Conservation (phyloP, 1,139 yeast genomes). For the Scheffersomyces titani region DNA sequence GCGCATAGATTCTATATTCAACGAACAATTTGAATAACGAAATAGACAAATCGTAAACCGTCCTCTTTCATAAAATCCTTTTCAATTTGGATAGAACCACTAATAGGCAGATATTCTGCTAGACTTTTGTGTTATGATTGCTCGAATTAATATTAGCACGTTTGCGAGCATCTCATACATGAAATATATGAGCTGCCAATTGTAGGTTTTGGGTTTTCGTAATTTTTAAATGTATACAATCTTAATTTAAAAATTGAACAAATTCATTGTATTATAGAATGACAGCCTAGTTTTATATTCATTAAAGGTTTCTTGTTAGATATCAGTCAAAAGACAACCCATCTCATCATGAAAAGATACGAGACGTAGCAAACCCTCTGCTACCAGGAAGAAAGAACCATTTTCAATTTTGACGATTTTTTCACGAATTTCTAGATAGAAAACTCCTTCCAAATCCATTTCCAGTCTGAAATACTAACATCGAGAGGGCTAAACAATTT, state of each 20-base stretch:
- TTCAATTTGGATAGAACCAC: background rate
- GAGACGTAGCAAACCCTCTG: background rate
- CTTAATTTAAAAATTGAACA: background rate
- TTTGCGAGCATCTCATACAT: background rate
- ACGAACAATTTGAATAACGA: background rate
- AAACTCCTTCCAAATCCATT: background rate
- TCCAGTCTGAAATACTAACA: background rate
- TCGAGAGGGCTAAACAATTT: background rate
- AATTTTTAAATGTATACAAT: background rate
- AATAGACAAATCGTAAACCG: background rate
- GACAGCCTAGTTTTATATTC: background rate
- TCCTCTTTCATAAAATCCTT: background rate
- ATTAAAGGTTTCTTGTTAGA: background rate
- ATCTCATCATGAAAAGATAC: background rate
- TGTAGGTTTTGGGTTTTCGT: background rate
- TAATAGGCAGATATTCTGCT: background rate
- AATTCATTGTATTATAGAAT: background rate
- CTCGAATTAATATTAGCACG: background rate
- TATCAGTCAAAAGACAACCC: background rate
- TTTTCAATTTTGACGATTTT: background rate
- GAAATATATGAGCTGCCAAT: background rate
- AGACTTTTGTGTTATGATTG: background rate
- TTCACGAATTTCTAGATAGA: background rate
- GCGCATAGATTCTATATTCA: background rate
- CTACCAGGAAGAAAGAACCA: background rate